A percentile compares a stretch with the other conserved stretches of the same genome.
Evolutionary conservation across 768 basidiomycete genomes (phyloP).

Genomic region (Mycena filopes): DNA sequence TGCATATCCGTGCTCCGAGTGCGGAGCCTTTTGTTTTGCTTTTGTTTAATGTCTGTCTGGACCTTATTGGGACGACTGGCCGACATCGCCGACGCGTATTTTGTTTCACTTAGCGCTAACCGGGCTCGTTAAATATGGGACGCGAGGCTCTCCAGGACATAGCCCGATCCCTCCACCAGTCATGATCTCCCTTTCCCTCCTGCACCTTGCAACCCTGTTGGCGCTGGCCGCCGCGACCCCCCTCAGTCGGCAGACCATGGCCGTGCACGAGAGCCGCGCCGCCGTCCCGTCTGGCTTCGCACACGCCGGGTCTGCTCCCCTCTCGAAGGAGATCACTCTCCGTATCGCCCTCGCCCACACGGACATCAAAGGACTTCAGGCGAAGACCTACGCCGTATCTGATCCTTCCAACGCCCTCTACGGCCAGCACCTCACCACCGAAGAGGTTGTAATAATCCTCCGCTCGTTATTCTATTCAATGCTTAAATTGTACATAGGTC

Average conservation of each 20-base stretch:
- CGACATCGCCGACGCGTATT: no score
- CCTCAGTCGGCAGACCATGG: not conserved
- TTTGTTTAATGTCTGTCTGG: no score
- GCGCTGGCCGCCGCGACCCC: no score
- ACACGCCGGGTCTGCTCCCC: not conserved
- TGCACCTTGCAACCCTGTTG: no score
- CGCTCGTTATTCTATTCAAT: not conserved
- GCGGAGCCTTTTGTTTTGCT: no score
- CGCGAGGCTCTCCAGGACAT: no score
- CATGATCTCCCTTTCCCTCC: no score
- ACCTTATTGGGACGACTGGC: no score
- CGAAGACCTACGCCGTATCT: conserved; percentile 2
- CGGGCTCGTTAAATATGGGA: no score
- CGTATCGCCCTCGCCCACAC: not conserved
- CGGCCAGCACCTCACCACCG: conserved; percentile 1
- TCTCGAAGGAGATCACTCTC: not conserved
- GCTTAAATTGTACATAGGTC: not conserved
- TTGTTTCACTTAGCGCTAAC: no score
- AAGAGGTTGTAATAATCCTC: not conserved
- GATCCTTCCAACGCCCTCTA: not conserved
- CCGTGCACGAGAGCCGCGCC: not conserved
- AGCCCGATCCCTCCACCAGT: no score
- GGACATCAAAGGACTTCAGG: conserved; percentile 1
- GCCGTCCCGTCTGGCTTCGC: not conserved
- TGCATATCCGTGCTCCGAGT: no score